phyloP scores from a whole-genome alignment of 2,329 filamentous ascomycete species.

The Gnomoniopsis smithogilvyi region DNA sequence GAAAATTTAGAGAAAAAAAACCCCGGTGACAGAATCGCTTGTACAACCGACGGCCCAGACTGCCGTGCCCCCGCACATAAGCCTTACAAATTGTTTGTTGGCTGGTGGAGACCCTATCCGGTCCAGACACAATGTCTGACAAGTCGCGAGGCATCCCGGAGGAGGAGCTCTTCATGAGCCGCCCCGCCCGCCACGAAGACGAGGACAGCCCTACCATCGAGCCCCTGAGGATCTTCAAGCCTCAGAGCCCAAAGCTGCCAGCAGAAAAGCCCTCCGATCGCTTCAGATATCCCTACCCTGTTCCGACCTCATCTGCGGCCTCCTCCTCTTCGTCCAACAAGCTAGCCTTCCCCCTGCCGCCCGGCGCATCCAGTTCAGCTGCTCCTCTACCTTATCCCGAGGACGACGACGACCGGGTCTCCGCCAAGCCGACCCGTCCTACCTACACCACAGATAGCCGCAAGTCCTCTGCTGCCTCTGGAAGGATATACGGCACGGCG shows the following conservation, averaged over 20 bases:
- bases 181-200: constrained; percentile 44
- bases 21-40: not conserved
- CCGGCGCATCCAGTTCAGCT: constrained; percentile 68
- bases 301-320: constrained; percentile 33
- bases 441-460: constrained; percentile 42
- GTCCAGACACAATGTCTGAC: constrained; percentile 37
- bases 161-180: constrained; percentile 79
- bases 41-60: not conserved
- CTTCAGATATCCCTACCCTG: constrained; percentile 50
- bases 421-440: constrained; percentile 34
- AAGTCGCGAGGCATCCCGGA: constrained; percentile 65
- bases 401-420: constrained; percentile 53
- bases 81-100: not conserved
- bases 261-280: constrained; percentile 34
- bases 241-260: constrained; percentile 60
- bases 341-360: constrained; percentile 61
- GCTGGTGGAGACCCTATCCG: constrained; percentile 5
- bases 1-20: not conserved
- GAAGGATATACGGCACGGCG: constrained; percentile 30
- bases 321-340: constrained; percentile 41
- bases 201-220: constrained; percentile 76
- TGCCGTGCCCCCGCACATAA: constrained; percentile 21
- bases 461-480: constrained; percentile 29
- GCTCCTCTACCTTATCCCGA: constrained; percentile 70
- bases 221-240: constrained; percentile 82